Evolutionary conservation across 1,284 basidiomycete genomes (phyloP).

Genomic region (Hortiboletus rubellus): DNA sequence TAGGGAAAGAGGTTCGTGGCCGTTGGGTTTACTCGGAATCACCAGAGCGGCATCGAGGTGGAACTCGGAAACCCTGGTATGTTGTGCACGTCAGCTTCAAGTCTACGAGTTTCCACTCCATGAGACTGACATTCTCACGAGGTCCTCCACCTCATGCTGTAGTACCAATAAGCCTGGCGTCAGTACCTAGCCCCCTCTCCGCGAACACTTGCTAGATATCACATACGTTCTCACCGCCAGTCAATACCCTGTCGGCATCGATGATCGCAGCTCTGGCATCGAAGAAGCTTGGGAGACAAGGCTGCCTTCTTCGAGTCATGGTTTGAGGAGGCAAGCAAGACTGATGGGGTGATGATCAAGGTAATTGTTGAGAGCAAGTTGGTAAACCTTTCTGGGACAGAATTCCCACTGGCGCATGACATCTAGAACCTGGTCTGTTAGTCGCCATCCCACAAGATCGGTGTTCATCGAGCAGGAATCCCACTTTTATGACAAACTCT

Average conservation of each 20-base stretch:
- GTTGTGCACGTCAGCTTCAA: background rate
- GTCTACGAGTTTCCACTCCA: background rate
- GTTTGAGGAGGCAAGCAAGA: too few relatives aligned
- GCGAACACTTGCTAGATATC: slow-evolving; percentile 83
- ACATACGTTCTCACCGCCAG: slow-evolving; percentile 90
- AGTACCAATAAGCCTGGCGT: slow-evolving; percentile 68
- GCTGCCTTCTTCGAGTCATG: slow-evolving; percentile 45
- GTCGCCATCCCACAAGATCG: too few relatives aligned
- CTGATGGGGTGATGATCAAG: too few relatives aligned
- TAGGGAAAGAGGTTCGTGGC: slow-evolving; percentile 6
- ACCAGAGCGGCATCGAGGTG: slow-evolving; percentile 18
- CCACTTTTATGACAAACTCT: too few relatives aligned
- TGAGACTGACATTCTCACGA: slow-evolving; percentile 48
- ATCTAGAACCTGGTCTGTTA: too few relatives aligned
- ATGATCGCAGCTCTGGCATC: slow-evolving; percentile 91
- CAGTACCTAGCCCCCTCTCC: slow-evolving; percentile 77
- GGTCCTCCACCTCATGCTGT: slow-evolving; percentile 92
- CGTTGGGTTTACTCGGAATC: slow-evolving; percentile 21
- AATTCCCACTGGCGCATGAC: too few relatives aligned
- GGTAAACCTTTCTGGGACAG: too few relatives aligned
- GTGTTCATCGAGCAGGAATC: too few relatives aligned
- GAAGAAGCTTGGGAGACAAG: slow-evolving; percentile 88
- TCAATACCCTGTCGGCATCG: slow-evolving; percentile 79
- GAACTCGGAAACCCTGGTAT: slow-evolving; percentile 25
- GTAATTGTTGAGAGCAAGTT: too few relatives aligned